These are phyloP conservation scores for Ceratocystis papillata DNA, from an alignment of 2,329 filamentous ascomycete species.

Conservation along the genomic window DNA sequence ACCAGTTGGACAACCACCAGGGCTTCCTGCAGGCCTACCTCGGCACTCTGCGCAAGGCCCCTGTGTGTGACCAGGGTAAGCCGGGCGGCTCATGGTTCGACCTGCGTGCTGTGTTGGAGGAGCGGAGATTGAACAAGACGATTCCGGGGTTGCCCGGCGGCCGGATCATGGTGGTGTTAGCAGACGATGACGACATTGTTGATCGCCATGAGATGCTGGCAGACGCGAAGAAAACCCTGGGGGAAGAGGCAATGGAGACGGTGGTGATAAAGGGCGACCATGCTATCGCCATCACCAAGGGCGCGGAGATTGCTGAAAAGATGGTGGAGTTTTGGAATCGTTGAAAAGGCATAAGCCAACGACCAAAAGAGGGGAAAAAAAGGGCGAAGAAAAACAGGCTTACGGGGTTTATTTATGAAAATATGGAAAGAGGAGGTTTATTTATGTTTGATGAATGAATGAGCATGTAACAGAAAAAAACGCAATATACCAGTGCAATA, in stretches of 20 bases:
- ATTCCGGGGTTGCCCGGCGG: slow-evolving; percentile 33
- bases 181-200: slow-evolving; percentile 55
- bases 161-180: slow-evolving; percentile 55
- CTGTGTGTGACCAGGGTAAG: slow-evolving; percentile 51
- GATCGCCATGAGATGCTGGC: slow-evolving; percentile 51
- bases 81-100: slow-evolving; percentile 46
- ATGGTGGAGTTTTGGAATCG: slow-evolving; percentile 20
- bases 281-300: slow-evolving; percentile 55
- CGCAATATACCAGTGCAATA: slow-evolving; percentile 15
- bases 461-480: slow-evolving; percentile 18
- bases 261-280: slow-evolving; percentile 53
- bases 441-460: slow-evolving; percentile 20
- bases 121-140: slow-evolving; percentile 30
- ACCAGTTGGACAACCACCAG: slow-evolving; percentile 56
- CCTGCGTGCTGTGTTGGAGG: slow-evolving; percentile 41
- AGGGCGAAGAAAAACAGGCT: slow-evolving; percentile 1
- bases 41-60: slow-evolving; percentile 57
- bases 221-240: slow-evolving; percentile 49
- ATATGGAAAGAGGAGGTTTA: neutral
- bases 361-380: neutral
- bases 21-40: slow-evolving; percentile 63
- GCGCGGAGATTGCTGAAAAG: slow-evolving; percentile 44
- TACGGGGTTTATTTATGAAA: no score
- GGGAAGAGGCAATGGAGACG: slow-evolving; percentile 46
- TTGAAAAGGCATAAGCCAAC: neutral